Percentiles rank a stretch among this genome's conserved stretches.
Evolutionary conservation across 2,329 filamentous ascomycete genomes (phyloP).

Genomic region (Aspergillus sp.): DNA sequence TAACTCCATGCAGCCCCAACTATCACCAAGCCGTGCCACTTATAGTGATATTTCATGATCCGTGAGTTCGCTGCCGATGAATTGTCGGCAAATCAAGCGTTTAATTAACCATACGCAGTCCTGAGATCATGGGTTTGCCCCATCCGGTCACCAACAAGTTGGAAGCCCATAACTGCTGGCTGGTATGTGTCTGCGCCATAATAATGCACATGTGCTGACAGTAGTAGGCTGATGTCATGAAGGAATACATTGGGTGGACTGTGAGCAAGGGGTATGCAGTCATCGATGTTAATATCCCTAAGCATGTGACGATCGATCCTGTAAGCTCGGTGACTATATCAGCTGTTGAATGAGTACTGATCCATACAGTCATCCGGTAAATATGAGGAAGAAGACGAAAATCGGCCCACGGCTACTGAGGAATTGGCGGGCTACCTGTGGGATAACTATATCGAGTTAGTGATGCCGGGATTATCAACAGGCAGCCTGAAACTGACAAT

Average conservation of each 20-base stretch:
- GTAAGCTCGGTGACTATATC: conserved; percentile 40
- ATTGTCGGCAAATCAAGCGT: neutral
- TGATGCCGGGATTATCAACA: neutral
- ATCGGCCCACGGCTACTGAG: conserved; percentile 60
- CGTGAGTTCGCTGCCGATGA: conserved; percentile 55
- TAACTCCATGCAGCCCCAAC: conserved; percentile 52
- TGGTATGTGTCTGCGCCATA: conserved; percentile 61
- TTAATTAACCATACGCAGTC: conserved; percentile 50
- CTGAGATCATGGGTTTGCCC: conserved; percentile 67
- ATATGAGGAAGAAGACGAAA: conserved; percentile 51
- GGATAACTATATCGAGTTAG: conserved; percentile 90
- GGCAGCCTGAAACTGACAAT: neutral
- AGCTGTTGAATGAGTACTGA: conserved; percentile 16
- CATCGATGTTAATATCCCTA: conserved; percentile 89
- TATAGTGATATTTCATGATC: conserved; percentile 86
- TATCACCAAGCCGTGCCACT: conserved; percentile 68
- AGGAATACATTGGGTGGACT: conserved; percentile 83
- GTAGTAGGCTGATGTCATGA: conserved; percentile 73
- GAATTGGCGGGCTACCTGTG: conserved; percentile 84
- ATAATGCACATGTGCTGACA: conserved; percentile 28
- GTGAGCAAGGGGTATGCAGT: conserved; percentile 74
- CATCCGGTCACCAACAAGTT: conserved; percentile 71
- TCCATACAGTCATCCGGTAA: conserved; percentile 23
- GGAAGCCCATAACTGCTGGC: conserved; percentile 81
- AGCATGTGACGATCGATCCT: conserved; percentile 67